Conservation (phyloP, 371 early-diverging fungal species). For the Mortierella sp. region DNA sequence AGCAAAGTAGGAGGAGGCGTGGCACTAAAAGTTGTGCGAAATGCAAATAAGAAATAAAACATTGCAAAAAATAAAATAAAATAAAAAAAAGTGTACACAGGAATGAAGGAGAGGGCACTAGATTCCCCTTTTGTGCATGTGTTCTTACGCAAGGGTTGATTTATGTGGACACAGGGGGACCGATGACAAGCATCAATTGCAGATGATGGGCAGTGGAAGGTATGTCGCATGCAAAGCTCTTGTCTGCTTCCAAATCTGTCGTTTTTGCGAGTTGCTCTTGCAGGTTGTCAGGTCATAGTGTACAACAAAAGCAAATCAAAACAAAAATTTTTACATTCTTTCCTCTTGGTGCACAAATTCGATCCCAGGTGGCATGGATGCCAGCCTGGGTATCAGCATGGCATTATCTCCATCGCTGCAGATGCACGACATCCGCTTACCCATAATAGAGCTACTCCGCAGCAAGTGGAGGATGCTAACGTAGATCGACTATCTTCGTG, state of each 20-base stretch:
- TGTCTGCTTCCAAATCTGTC: not conserved
- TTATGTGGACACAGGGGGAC: not conserved
- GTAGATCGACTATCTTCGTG: not conserved
- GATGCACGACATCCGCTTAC: not conserved
- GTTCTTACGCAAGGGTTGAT: slow-evolving; percentile 6
- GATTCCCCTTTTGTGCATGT: not conserved
- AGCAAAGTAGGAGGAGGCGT: not conserved
- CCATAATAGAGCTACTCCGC: too few relatives aligned
- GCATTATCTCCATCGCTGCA: not conserved
- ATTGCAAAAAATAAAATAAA: not conserved
- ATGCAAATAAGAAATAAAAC: slow-evolving; percentile 3
- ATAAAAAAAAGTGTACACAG: not conserved
- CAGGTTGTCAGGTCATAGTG: too few relatives aligned
- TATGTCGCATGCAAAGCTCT: not conserved
- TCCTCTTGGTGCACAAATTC: not conserved
- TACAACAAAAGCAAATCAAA: not conserved
- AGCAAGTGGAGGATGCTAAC: not conserved
- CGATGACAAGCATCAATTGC: not conserved
- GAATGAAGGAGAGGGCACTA: not conserved
- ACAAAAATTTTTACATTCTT: slow-evolving; percentile 1
- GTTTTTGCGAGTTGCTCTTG: not conserved
- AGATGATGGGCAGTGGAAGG: not conserved
- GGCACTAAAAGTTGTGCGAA: not conserved
- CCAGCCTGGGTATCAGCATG: not conserved
- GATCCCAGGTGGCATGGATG: not conserved